Base-by-base conservation (phyloP, 495 filamentous ascomycete genomes). In the Glonium stellatum region DNA sequence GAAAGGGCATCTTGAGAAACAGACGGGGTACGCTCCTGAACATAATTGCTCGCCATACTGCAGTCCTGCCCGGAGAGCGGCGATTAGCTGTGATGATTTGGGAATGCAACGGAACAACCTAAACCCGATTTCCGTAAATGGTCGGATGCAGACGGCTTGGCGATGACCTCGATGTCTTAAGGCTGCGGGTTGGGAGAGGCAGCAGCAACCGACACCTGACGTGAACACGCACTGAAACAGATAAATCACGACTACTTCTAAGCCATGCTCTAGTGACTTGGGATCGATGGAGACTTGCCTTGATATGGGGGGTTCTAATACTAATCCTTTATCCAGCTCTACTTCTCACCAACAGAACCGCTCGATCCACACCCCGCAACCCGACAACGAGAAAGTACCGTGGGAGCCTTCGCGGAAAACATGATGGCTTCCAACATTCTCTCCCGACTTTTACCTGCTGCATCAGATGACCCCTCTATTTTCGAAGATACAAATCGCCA, bases 381-480 rank as follows among this genome's bases (percentile, higher is more conserved):
- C 34, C 19, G 19, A n/a, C 11, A 31, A 27, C 8, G 8, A 13
- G 11, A 11, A 23, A 11, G 39, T 21, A 31, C 27, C 27, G 27
- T 31, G 27, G 27, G 6, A 31, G 27, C 27, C 6, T 31, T 6
- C 27, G 6, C 27, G 27, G 27, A 31, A 31, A 60, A 22, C 59
- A 83, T 82, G 77, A 92, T 91, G 87, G 76, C 87, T 61, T 88
- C 88, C 44, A 89, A 89, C 68, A 73, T 92, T 27, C 79, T 95
- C 55, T 90, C 87, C 23, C 83, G 85, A 31, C 77, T 92, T 51
- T 77, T 89, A 23, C 86, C 87, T 49, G 60, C 62, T 53, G 65
- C 65, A 21, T 64, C 68, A 25, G 63, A 65, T 49, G 63, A 80
- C 19, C 82, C 80, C 1, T 88, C 86, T 5, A 82, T 88, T 44